These are phyloP conservation scores for Verticillium isaacii DNA, from an alignment of 2,329 filamentous ascomycete species.

Conservation along the genomic window DNA sequence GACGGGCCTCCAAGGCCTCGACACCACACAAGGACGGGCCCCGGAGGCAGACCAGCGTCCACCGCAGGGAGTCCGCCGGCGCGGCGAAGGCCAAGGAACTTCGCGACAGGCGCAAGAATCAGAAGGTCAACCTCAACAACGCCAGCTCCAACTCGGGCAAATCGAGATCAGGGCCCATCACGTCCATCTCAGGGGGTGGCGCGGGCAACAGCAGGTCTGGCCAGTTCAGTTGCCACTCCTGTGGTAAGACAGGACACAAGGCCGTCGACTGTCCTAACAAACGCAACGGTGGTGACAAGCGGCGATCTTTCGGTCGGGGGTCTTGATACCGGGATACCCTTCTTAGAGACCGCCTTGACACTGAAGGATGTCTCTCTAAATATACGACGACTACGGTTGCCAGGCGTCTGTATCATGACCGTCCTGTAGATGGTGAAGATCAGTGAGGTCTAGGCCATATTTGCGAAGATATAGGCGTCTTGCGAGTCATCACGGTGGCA, in stretches of 20 bases:
- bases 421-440: background rate
- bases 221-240: conserved; percentile 52
- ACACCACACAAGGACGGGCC: conserved; percentile 7
- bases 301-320: background rate
- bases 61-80: conserved; percentile 31
- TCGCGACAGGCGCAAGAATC: conserved; percentile 56
- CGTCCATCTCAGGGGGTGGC: background rate
- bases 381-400: background rate
- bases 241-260: conserved; percentile 58
- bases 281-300: background rate
- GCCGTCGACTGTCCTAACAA: conserved; percentile 47
- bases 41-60: conserved; percentile 20
- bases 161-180: background rate
- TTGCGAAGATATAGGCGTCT: background rate
- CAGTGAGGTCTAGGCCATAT: background rate
- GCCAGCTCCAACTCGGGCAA: conserved; percentile 54
- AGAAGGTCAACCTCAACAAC: conserved; percentile 62
- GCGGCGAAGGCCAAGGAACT: conserved; percentile 43
- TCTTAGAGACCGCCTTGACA: background rate
- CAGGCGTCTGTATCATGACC: background rate
- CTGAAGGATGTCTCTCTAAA: background rate
- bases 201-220: background rate
- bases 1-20: conserved; percentile 7
- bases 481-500: background rate
- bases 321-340: background rate